A percentile compares a stretch with the other conserved stretches of the same genome.
These are phyloP conservation scores for Waltergamsia citrina DNA, from an alignment of 2,329 filamentous ascomycete species.

Conservation along the genomic window DNA sequence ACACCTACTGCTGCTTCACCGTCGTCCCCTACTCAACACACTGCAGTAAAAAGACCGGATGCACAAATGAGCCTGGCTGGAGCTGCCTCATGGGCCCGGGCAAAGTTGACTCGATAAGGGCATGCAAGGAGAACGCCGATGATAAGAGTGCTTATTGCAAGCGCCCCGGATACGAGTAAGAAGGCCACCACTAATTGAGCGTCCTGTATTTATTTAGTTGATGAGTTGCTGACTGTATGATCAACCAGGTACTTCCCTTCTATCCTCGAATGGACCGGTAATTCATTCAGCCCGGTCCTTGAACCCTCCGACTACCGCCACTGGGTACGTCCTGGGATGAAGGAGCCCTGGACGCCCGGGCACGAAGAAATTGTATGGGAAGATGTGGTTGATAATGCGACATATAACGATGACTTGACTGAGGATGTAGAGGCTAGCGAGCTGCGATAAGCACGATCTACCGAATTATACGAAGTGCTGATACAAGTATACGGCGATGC, in stretches of 20 bases:
- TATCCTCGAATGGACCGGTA: not conserved
- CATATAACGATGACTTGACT: too few species aligned
- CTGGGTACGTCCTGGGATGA: conserved; percentile 1
- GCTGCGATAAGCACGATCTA: too few species aligned
- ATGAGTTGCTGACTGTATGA: not conserved
- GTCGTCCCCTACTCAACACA: not conserved
- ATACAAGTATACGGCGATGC: too few species aligned
- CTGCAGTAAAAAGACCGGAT: too few species aligned
- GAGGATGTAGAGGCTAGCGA: too few species aligned
- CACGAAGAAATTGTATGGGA: conserved; percentile 5
- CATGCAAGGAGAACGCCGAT: not conserved
- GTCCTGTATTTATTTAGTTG: too few species aligned
- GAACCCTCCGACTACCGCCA: conserved; percentile 1
- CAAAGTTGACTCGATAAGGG: conserved; percentile 2
- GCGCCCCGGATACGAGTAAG: conserved; percentile 2
- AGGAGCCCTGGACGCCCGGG: not conserved
- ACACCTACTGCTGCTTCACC: conserved; percentile 1
- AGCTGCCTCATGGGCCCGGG: conserved; percentile 1
- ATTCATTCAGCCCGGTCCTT: not conserved
- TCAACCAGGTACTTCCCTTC: conserved; percentile 1
- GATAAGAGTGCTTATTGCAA: conserved; percentile 1
- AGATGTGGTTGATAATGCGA: too few species aligned
- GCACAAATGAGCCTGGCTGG: too few species aligned
- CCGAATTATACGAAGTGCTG: too few species aligned
- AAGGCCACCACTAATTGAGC: not conserved